A percentile compares a stretch with the other conserved stretches of the same genome.
phyloP scores from a whole-genome alignment of 441 rosid species.

The Gossypium trilobum region DNA sequence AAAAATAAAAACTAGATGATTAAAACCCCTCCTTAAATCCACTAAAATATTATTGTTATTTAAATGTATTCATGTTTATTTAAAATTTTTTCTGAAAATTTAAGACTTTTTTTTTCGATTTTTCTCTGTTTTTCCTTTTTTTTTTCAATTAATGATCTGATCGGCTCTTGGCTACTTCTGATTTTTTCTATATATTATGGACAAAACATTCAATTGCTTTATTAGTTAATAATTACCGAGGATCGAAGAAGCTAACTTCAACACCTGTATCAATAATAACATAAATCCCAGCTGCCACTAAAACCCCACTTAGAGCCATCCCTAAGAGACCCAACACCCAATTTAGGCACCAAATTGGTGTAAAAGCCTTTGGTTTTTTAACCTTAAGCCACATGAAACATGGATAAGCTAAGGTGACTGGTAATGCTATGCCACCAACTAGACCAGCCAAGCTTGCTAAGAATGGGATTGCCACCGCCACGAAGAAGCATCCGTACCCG shows the following conservation, averaged over 20 bases:
- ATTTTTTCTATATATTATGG: too few species aligned
- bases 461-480: conserved; percentile 58
- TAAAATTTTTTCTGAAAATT: too few species aligned
- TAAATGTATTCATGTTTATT: too few species aligned
- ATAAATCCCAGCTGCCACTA: conserved; percentile 45
- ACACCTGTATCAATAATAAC: conserved; percentile 41
- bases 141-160: too few species aligned
- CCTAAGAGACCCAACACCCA: conserved; percentile 59
- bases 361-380: conserved; percentile 38
- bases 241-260: conserved; percentile 54
- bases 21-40: too few species aligned
- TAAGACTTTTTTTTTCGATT: too few species aligned
- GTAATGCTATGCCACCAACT: conserved; percentile 60
- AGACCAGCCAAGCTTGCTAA: conserved; percentile 58
- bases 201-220: not conserved
- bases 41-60: too few species aligned
- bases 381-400: conserved; percentile 75
- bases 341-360: conserved; percentile 54
- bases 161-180: too few species aligned
- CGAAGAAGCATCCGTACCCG: conserved; percentile 40
- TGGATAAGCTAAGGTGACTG: conserved; percentile 63
- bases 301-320: conserved; percentile 29
- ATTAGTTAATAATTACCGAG: conserved; percentile 18
- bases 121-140: too few species aligned
- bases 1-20: too few species aligned